Conservation (phyloP, 257 asterid species). For the Paulownia fortunei region DNA sequence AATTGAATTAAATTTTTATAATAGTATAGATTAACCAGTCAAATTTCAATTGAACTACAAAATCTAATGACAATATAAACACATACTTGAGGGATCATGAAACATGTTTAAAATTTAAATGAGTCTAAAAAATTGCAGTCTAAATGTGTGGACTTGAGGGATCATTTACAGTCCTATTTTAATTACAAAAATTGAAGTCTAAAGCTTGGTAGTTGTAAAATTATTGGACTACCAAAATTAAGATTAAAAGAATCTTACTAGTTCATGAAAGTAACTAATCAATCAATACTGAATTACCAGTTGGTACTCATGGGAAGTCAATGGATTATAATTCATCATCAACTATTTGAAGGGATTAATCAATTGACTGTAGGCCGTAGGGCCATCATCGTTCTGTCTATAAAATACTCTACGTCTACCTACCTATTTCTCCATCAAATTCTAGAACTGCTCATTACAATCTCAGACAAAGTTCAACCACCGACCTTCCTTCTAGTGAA, state of each 20-base stretch:
- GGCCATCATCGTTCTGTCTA: constrained; percentile 28
- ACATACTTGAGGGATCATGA: too few species aligned
- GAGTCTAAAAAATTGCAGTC: too few species aligned
- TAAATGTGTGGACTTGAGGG: too few species aligned
- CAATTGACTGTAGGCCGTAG: not conserved
- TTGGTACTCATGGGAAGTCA: not conserved
- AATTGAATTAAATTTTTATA: too few species aligned
- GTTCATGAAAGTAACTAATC: not conserved
- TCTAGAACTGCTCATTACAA: constrained; percentile 21
- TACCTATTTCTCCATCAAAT: constrained; percentile 7
- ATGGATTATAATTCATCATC: constrained; percentile 2
- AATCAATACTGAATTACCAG: not conserved
- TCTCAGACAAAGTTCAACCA: constrained; percentile 14
- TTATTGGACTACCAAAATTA: not conserved
- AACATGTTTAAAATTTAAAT: too few species aligned
- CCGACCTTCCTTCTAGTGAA: not conserved
- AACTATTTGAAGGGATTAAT: constrained; percentile 12
- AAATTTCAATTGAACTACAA: too few species aligned
- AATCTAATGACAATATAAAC: too few species aligned
- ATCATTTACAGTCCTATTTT: not conserved
- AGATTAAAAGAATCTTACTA: too few species aligned
- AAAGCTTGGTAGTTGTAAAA: not conserved
- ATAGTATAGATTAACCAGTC: too few species aligned
- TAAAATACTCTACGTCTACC: constrained; percentile 31
- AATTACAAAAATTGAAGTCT: too few species aligned